phyloP scores from a whole-genome alignment of 257 asterid genomes.

The Forsythia suspensa region DNA sequence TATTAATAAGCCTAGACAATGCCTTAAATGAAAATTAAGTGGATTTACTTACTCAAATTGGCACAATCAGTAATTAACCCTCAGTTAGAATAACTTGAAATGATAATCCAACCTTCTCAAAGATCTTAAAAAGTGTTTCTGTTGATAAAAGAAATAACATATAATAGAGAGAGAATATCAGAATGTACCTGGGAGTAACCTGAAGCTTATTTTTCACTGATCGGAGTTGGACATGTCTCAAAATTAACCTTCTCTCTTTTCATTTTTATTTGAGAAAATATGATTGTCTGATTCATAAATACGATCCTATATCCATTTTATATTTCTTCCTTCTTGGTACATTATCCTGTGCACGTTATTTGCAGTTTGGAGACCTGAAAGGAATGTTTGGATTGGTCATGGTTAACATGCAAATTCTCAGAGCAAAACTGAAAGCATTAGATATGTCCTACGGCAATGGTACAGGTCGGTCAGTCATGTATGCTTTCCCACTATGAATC shows the following conservation, averaged over 20 bases:
- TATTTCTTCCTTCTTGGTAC: not conserved
- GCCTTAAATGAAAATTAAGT: not conserved
- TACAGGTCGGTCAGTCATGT: constrained; percentile 57
- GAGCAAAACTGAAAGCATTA: constrained; percentile 74
- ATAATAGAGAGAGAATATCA: not conserved
- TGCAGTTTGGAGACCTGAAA: constrained; percentile 93
- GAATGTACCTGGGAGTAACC: not conserved
- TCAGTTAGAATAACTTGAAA: not conserved
- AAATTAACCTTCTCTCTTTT: not conserved
- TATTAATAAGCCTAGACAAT: not conserved
- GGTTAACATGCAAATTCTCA: constrained; percentile 65
- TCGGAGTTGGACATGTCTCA: constrained; percentile 1
- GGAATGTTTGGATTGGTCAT: constrained; percentile 78
- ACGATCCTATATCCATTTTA: not conserved
- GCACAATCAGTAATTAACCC: not conserved
- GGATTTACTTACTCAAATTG: not conserved
- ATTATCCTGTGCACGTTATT: constrained; percentile 16
- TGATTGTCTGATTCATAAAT: not conserved
- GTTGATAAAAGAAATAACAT: not conserved
- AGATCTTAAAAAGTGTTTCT: not conserved
- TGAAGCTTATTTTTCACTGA: constrained; percentile 1
- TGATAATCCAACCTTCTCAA: not conserved
- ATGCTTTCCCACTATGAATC: constrained; percentile 13
- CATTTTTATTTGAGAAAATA: not conserved
- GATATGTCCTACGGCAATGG: constrained; percentile 71